phyloP scores from a whole-genome alignment of 306 rosid genomes.

The Elaeagnus macrophylla region DNA sequence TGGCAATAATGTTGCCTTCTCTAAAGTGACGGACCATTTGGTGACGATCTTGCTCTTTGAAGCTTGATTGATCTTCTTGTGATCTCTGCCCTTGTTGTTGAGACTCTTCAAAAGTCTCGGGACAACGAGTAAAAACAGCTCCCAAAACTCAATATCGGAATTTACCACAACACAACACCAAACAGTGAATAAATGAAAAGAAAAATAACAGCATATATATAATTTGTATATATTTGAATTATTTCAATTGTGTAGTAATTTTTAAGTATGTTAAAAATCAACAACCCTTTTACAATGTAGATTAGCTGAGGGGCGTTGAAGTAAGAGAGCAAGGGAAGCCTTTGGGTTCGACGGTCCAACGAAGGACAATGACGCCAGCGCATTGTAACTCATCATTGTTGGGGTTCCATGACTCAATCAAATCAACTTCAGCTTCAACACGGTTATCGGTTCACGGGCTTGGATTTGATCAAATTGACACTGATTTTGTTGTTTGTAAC shows the following conservation, averaged over 20 bases:
- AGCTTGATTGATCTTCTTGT: not conserved
- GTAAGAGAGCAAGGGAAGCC: constrained; percentile 44
- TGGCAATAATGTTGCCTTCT: constrained; percentile 31
- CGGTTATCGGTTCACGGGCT: constrained; percentile 27
- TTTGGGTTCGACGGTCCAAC: constrained; percentile 26
- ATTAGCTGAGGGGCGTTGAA: constrained; percentile 29
- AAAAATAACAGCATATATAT: not conserved
- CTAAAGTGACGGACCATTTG: constrained; percentile 8
- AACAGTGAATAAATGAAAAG: not conserved
- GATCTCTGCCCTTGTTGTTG: not conserved
- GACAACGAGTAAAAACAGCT: constrained; percentile 29
- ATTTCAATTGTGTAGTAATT: too few relatives aligned
- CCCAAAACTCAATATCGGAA: constrained; percentile 29
- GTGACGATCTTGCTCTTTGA: not conserved
- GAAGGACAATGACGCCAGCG: constrained; percentile 22
- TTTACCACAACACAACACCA: too few relatives aligned
- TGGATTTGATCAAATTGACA: constrained; percentile 28
- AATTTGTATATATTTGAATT: too few relatives aligned
- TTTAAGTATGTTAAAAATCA: too few relatives aligned
- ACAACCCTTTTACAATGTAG: constrained; percentile 23
- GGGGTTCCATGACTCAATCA: constrained; percentile 37
- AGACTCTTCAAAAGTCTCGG: constrained; percentile 30
- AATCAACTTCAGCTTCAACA: constrained; percentile 27
- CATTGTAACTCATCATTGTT: constrained; percentile 31
- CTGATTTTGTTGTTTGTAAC: not conserved